phyloP scores from a whole-genome alignment of 768 basidiomycete genomes.

The Russula emetica region DNA sequence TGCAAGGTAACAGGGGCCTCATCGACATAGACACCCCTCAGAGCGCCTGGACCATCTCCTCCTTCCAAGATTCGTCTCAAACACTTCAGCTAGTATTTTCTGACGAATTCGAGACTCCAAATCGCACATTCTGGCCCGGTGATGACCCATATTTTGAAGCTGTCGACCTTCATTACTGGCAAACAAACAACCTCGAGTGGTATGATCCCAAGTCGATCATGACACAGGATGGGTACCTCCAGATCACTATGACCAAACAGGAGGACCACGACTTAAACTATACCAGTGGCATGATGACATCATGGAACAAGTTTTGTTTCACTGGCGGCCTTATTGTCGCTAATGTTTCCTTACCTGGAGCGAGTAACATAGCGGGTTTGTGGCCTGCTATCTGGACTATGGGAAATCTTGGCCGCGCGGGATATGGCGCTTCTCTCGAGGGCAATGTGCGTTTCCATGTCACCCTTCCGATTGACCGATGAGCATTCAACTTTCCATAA shows the following conservation, averaged over 20 bases:
- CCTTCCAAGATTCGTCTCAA: constrained; percentile 57
- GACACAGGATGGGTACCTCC: constrained; percentile 41
- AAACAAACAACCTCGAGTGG: constrained; percentile 65
- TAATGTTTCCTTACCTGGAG: constrained; percentile 65
- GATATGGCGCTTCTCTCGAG: constrained; percentile 82
- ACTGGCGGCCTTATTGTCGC: constrained; percentile 78
- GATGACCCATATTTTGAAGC: constrained; percentile 56
- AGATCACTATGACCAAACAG: constrained; percentile 55
- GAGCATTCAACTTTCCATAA: constrained; percentile 7
- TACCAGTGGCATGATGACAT: constrained; percentile 27
- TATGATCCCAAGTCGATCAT: constrained; percentile 70
- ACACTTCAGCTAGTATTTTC: constrained; percentile 73
- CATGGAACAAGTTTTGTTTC: constrained; percentile 89
- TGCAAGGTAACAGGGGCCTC: constrained; percentile 42
- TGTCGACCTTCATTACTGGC: constrained; percentile 43
- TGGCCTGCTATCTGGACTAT: constrained; percentile 83
- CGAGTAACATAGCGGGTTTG: constrained; percentile 53
- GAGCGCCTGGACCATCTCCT: constrained; percentile 49
- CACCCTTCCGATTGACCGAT: constrained; percentile 3
- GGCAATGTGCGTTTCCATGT: constrained; percentile 54
- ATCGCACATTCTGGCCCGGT: constrained; percentile 80
- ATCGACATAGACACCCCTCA: constrained; percentile 58
- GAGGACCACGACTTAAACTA: constrained; percentile 65
- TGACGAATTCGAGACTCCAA: constrained; percentile 82
- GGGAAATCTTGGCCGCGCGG: constrained; percentile 82